phyloP scores from a whole-genome alignment of 345 rosid species.

The Citrus trifoliata region DNA sequence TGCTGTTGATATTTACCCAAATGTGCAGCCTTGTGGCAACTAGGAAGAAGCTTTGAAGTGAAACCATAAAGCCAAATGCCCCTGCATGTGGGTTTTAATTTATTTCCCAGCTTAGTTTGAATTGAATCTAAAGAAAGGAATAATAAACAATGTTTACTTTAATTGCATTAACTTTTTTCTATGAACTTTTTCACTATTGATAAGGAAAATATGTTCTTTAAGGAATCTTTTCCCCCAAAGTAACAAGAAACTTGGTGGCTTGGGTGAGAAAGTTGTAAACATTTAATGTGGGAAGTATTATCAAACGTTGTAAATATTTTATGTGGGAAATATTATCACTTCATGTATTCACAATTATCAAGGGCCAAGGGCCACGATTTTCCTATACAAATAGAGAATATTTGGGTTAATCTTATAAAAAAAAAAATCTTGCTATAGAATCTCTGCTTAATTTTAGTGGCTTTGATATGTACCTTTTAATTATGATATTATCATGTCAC shows the following conservation, averaged over 20 bases:
- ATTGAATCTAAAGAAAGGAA: conserved; percentile 23
- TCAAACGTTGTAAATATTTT: neutral
- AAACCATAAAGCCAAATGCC: neutral
- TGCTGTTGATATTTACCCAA: neutral
- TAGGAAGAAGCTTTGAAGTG: neutral
- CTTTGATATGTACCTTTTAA: no score
- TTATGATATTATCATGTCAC: no score
- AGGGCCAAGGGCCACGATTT: neutral
- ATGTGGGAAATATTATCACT: neutral
- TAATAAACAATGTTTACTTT: conserved; percentile 11
- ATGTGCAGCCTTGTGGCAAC: neutral
- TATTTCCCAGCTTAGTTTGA: neutral
- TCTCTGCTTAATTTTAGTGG: no score
- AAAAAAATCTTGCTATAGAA: no score
- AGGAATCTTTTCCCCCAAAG: conserved; percentile 10
- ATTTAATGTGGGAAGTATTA: neutral
- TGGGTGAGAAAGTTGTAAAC: neutral
- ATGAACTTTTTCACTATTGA: neutral
- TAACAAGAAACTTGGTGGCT: conserved; percentile 12
- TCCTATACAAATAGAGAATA: neutral
- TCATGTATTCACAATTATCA: neutral
- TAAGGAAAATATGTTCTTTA: neutral
- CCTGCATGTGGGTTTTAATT: neutral
- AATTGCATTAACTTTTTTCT: conserved; percentile 4
- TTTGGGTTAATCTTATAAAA: neutral